Evolutionary conservation across 176 grass and related monocot species (phyloP).

Genomic region (Triticum turgidum): DNA sequence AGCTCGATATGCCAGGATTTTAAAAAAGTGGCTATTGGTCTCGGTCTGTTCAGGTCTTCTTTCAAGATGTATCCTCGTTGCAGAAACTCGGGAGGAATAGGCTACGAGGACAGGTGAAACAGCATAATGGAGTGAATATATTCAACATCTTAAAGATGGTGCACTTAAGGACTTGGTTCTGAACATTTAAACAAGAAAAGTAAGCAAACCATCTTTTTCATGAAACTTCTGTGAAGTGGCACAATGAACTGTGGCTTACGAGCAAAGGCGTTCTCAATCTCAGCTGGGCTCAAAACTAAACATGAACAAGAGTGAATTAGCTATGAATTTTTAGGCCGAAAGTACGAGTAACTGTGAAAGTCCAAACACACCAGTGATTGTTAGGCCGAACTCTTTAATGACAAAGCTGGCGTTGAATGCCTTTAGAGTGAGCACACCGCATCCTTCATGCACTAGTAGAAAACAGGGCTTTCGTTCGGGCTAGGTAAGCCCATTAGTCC

Average conservation of each 20-base stretch:
- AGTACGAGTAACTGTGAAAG: too few relatives aligned
- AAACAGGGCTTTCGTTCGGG: too few relatives aligned
- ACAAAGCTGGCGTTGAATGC: slow-evolving; percentile 25
- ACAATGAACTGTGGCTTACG: background rate
- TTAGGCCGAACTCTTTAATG: background rate
- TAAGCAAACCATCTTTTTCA: slow-evolving; percentile 31
- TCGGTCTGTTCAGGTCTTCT: background rate
- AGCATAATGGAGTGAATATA: background rate
- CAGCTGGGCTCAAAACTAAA: background rate
- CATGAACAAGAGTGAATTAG: background rate
- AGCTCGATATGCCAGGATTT: slow-evolving; percentile 18
- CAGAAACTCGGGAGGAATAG: slow-evolving; percentile 28
- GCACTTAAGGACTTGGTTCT: background rate
- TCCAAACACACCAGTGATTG: too few relatives aligned
- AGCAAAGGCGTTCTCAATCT: background rate
- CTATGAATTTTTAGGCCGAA: background rate
- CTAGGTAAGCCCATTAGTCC: too few relatives aligned
- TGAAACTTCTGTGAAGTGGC: background rate
- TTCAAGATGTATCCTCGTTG: background rate
- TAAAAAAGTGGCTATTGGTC: background rate
- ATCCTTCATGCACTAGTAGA: too few relatives aligned
- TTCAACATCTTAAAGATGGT: too few relatives aligned
- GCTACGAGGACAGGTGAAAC: background rate
- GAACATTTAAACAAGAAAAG: background rate
- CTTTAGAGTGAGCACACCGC: background rate